A percentile compares a stretch with the other conserved stretches of the same genome.
These are phyloP conservation scores for Cunninghamia lanceolata DNA, from an alignment of 75 land plant genomes.

Conservation along the genomic window DNA sequence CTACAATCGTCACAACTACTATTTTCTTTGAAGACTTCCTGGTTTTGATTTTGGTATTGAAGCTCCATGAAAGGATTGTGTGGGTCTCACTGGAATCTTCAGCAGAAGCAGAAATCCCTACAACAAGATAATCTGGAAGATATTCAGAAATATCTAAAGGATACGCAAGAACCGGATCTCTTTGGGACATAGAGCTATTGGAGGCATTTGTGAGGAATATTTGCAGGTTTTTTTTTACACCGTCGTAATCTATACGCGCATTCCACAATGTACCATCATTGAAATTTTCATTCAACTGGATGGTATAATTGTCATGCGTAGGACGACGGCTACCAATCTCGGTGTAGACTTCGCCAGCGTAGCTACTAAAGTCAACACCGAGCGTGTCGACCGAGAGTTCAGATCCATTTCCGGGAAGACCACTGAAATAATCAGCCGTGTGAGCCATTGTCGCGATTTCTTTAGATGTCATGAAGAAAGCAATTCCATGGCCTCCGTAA, in stretches of 20 bases:
- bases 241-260: not conserved
- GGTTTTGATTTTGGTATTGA: not conserved
- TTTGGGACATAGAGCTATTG: not conserved
- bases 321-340: too few species aligned
- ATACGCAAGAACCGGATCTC: not conserved
- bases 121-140: not conserved
- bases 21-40: not conserved
- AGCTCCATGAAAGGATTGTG: not conserved
- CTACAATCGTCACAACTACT: not conserved
- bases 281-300: not conserved
- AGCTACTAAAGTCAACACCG: too few species aligned
- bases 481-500: not conserved
- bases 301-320: too few species aligned
- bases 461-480: not conserved
- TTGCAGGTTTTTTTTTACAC: not conserved
- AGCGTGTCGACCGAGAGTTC: too few species aligned
- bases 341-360: too few species aligned
- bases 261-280: not conserved
- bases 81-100: not conserved
- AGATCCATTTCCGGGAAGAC: too few species aligned
- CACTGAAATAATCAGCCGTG: too few species aligned
- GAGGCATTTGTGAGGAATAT: not conserved
- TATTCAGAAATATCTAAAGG: not conserved
- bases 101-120: not conserved
- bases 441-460: not conserved